Conservation (phyloP, 345 rosid genomes). For the Carallia pectinifolia region DNA sequence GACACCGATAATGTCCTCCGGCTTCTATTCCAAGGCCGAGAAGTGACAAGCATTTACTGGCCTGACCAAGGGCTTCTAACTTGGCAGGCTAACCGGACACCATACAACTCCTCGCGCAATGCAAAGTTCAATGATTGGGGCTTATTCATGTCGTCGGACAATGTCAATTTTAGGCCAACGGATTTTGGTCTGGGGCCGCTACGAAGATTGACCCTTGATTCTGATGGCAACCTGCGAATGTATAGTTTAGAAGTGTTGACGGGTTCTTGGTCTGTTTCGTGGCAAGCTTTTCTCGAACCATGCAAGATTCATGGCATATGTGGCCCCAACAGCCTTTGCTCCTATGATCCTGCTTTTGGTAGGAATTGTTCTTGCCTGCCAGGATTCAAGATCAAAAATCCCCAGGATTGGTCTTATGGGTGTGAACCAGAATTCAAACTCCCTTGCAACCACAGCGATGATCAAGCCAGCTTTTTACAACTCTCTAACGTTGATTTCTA, state of each 20-base stretch:
- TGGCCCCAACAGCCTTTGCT: background rate
- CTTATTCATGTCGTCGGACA: background rate
- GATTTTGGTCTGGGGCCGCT: background rate
- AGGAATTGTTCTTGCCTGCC: constrained; percentile 10
- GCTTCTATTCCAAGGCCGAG: constrained; percentile 5
- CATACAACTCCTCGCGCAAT: constrained; percentile 3
- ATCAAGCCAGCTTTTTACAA: background rate
- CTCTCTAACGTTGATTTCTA: background rate
- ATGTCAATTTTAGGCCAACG: background rate
- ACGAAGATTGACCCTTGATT: constrained; percentile 4
- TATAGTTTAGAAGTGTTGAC: background rate
- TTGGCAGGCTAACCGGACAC: background rate
- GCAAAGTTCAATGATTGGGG: background rate
- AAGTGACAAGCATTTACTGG: constrained; percentile 8
- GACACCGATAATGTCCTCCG: constrained; percentile 9
- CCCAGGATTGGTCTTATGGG: background rate
- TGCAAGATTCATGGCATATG: constrained; percentile 9
- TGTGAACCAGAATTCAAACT: background rate
- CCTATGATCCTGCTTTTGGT: background rate
- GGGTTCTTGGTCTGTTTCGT: background rate
- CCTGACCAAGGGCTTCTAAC: background rate
- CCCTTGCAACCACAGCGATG: background rate
- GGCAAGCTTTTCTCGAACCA: background rate
- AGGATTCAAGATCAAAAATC: constrained; percentile 2
- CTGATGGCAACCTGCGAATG: constrained; percentile 7